Evolutionary conservation across 2,329 filamentous ascomycete genomes (phyloP).

Genomic region (Arthrobotrys entomopaga): DNA sequence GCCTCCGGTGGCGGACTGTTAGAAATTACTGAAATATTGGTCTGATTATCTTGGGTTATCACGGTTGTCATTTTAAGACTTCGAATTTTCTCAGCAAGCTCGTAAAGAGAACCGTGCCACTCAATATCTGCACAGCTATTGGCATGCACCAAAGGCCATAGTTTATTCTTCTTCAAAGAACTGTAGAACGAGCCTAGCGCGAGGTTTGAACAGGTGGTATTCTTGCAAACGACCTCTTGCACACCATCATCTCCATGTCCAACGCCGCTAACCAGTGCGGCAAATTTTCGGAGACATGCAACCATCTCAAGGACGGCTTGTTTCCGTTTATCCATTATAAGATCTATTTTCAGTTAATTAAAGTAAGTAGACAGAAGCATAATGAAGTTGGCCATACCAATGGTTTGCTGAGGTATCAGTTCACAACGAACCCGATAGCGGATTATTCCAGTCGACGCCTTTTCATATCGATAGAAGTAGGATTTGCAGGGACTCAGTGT

Average conservation of each 20-base stretch:
- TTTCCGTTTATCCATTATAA: slow-evolving; percentile 1
- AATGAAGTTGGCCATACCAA: background rate
- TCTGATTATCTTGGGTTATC: too few relatives aligned
- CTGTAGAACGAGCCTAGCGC: slow-evolving; percentile 11
- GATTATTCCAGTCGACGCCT: too few relatives aligned
- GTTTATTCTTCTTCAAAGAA: background rate
- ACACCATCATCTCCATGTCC: background rate
- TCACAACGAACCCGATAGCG: slow-evolving; percentile 4
- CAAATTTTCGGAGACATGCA: background rate
- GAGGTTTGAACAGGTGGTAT: slow-evolving; percentile 4
- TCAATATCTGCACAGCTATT: background rate
- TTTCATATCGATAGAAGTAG: slow-evolving; percentile 10
- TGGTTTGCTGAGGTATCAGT: background rate
- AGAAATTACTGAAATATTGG: too few relatives aligned
- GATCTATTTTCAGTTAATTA: background rate
- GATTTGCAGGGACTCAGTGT: slow-evolving; percentile 7
- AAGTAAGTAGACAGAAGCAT: background rate
- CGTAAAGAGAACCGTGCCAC: slow-evolving; percentile 11
- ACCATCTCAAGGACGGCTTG: background rate
- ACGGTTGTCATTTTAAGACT: slow-evolving; percentile 13
- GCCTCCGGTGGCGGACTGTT: too few relatives aligned
- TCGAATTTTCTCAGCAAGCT: slow-evolving; percentile 10
- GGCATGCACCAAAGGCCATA: slow-evolving; percentile 14
- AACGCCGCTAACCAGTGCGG: background rate
- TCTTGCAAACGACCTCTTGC: background rate